Evolutionary conservation across 345 rosid genomes (phyloP).

Genomic region (Eucalyptus erythrocorys): DNA sequence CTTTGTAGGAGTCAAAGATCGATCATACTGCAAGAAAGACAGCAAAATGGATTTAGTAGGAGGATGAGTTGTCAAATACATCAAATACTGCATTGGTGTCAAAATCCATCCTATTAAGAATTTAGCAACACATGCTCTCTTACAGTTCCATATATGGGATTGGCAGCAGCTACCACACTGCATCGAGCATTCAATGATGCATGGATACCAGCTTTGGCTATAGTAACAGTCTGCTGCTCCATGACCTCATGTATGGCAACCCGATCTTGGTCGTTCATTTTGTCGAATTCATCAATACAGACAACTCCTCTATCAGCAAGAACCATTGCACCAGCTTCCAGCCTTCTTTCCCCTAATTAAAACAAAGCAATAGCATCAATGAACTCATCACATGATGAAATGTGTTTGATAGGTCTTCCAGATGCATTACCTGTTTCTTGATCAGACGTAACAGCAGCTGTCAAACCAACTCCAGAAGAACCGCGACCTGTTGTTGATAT

Average conservation of each 20-base stretch:
- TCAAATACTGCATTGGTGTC: not conserved
- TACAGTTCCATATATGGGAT: conserved; percentile 99
- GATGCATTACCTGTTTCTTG: conserved; percentile 81
- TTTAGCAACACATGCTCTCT: conserved; percentile 5
- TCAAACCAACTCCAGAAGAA: conserved; percentile 98
- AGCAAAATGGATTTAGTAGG: not conserved
- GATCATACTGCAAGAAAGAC: conserved; percentile 68
- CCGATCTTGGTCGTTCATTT: conserved; percentile 99
- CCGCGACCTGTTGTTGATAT: conserved; percentile 99
- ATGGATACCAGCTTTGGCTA: conserved; percentile 99
- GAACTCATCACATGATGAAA: not conserved
- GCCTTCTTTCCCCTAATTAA: conserved; percentile 83
- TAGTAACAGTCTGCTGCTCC: conserved; percentile 99
- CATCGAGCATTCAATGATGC: conserved; percentile 97
- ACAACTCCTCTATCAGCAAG: conserved; percentile 97
- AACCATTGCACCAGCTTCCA: conserved; percentile 99
- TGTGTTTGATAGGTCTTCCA: not conserved
- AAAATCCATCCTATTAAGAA: not conserved
- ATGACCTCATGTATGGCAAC: conserved; percentile 99
- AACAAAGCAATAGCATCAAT: not conserved
- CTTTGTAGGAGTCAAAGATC: conserved; percentile 95
- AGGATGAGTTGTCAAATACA: not conserved
- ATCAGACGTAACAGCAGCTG: conserved; percentile 99
- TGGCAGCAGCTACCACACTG: conserved; percentile 99
- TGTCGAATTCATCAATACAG: conserved; percentile 97